phyloP scores from a whole-genome alignment of 345 rosid genomes.

The Brassica nigra region DNA sequence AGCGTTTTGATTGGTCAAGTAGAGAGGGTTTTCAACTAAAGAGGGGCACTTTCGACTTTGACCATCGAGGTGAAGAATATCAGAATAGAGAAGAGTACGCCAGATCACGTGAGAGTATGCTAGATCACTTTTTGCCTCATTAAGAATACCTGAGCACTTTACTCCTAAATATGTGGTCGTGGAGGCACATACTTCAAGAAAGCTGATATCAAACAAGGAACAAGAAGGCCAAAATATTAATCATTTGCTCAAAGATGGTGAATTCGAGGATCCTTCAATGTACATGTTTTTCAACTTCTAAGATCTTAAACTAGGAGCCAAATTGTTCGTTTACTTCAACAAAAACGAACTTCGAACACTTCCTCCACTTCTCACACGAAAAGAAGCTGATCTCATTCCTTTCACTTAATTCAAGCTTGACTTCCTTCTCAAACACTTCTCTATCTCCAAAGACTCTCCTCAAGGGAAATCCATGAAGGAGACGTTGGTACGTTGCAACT shows the following conservation, averaged over 20 bases:
- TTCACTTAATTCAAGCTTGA: slow-evolving; percentile 53
- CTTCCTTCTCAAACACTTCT: slow-evolving; percentile 56
- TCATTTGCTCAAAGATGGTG: slow-evolving; percentile 36
- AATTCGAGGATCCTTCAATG: slow-evolving; percentile 47
- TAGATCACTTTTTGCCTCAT: no score
- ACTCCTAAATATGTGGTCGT: slow-evolving; percentile 11
- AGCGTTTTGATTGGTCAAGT: no score
- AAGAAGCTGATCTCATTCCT: slow-evolving; percentile 64
- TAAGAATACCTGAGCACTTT: no score
- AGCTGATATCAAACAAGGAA: slow-evolving; percentile 30
- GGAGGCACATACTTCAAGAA: slow-evolving; percentile 39
- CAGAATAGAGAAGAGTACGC: no score
- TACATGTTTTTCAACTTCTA: slow-evolving; percentile 52
- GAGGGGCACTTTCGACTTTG: no score
- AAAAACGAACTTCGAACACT: slow-evolving; percentile 40
- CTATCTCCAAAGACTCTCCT: slow-evolving; percentile 54
- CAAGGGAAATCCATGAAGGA: slow-evolving; percentile 69
- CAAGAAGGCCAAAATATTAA: slow-evolving; percentile 13
- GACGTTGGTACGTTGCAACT: slow-evolving; percentile 58
- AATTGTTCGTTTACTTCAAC: slow-evolving; percentile 45
- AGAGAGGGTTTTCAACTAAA: no score
- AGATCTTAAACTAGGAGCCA: slow-evolving; percentile 55
- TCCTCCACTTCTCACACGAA: slow-evolving; percentile 57
- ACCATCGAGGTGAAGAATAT: no score
- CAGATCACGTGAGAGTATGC: no score